A percentile compares a stretch with the other conserved stretches of the same genome.
These are phyloP conservation scores for Maudiozyma saulgeensis DNA, from an alignment of 805 yeast species.

Conservation along the genomic window DNA sequence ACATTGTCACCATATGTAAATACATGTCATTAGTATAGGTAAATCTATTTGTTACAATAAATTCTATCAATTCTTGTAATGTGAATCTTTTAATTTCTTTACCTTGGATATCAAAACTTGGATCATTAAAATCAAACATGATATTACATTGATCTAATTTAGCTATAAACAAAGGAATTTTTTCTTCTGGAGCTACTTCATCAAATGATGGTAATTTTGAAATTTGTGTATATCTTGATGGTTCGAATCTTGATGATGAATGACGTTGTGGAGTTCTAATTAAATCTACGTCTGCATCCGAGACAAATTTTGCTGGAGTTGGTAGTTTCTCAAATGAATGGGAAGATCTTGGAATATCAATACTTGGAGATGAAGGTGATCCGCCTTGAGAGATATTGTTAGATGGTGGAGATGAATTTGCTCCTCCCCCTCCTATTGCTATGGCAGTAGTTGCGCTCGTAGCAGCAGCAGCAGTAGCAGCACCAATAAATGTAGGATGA, in stretches of 20 bases:
- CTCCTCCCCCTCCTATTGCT: neutral
- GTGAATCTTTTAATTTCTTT: slow-evolving; percentile 86
- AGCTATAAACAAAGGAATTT: slow-evolving; percentile 61
- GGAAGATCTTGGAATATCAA: slow-evolving; percentile 33
- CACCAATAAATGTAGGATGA: slow-evolving; percentile 23
- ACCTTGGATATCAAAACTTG: slow-evolving; percentile 83
- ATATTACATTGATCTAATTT: slow-evolving; percentile 92
- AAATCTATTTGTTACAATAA: slow-evolving; percentile 72
- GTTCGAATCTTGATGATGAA: slow-evolving; percentile 84
- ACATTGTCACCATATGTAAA: slow-evolving; percentile 80
- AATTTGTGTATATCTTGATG: slow-evolving; percentile 54
- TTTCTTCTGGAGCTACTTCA: slow-evolving; percentile 78
- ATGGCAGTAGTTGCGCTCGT: neutral
- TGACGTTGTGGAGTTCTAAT: slow-evolving; percentile 84
- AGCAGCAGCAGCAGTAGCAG: slow-evolving; percentile 9
- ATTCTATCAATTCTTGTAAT: slow-evolving; percentile 80
- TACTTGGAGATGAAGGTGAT: slow-evolving; percentile 7
- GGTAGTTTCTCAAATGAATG: slow-evolving; percentile 49
- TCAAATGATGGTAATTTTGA: slow-evolving; percentile 77
- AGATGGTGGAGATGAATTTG: neutral
- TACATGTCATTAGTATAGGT: slow-evolving; percentile 88
- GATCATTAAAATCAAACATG: slow-evolving; percentile 89
- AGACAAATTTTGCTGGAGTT: slow-evolving; percentile 49
- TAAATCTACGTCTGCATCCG: slow-evolving; percentile 63
- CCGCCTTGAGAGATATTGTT: neutral